Base-by-base conservation (phyloP, 2,329 filamentous ascomycete genomes). In the Septoria petroselini region DNA sequence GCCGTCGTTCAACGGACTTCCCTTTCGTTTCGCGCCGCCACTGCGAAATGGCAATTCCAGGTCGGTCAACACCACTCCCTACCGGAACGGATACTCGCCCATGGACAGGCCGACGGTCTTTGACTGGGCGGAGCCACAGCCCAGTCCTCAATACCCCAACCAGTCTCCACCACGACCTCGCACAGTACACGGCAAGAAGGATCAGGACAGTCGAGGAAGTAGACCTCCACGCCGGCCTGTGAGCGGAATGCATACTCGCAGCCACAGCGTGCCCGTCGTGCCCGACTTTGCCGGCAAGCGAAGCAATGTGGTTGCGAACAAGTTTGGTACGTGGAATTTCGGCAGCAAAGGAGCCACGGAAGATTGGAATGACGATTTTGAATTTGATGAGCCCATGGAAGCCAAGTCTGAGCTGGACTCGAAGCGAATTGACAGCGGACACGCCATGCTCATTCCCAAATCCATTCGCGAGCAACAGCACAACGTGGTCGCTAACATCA, bases 281-380 rank as follows among this genome's bases (percentile, higher is more conserved):
- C 83, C 84, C 27, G 86, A 89, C 61, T 70, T 62, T 55, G 71
- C 66, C 58, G 74, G 65, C 60, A 68, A 74, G 69, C 54, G 85
- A 77, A 65, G 76, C 68, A 63, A 68, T 67, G 63, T 85, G 71
- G 67, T 74, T 68, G 63, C 79, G n/a, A 78, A 68, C 45, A 91
- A 90, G 62, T 91, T 89, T 63, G 85, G 87, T 35, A 91, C 87
- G 1, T 91, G 87, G 87, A 86, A 86, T 2, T 72, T 89, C 34
- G 82, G 85, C n/a, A 84, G 81, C 55, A 91, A 91, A 67, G 85
- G 81, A 12, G 83, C 84, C 8, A 91, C 85, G 54, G 88, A 94
- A 65, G 88, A 93, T 63, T 94, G 88, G 88, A 88, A 91, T 60
- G 86, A 91, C 56, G 88, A 94, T 66, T 93, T 94, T 60, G 86